phyloP scores from a whole-genome alignment of 2,329 filamentous ascomycete genomes.

The Chlorencoelia australis region DNA sequence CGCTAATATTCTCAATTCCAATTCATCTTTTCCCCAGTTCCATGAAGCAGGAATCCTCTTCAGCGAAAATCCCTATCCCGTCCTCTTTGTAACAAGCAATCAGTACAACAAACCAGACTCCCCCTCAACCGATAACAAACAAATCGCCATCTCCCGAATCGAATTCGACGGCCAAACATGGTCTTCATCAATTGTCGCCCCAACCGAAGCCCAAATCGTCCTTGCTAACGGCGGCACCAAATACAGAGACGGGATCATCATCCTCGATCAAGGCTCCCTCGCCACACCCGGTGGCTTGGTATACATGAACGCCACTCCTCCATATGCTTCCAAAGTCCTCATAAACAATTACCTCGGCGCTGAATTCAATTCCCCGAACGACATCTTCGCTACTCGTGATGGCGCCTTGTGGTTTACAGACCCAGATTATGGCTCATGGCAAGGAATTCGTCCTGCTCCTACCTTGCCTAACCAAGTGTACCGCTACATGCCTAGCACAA shows the following conservation, averaged over 20 bases:
- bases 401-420: slow-evolving; percentile 54
- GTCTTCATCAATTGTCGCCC: slow-evolving; percentile 5
- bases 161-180: slow-evolving; percentile 37
- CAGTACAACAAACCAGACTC: slow-evolving; percentile 30
- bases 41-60: slow-evolving; percentile 47
- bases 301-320: slow-evolving; percentile 10
- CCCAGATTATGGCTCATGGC: slow-evolving; percentile 46
- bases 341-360: slow-evolving; percentile 51
- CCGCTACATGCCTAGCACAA: slow-evolving; percentile 39
- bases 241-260: slow-evolving; percentile 12
- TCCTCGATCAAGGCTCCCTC: slow-evolving; percentile 14
- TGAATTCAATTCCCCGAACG: slow-evolving; percentile 49
- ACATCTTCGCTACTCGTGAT: slow-evolving; percentile 41
- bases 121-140: slow-evolving; percentile 9
- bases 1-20: slow-evolving; percentile 31
- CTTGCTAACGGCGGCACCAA: slow-evolving; percentile 14
- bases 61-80: slow-evolving; percentile 11
- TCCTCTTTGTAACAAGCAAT: slow-evolving; percentile 40
- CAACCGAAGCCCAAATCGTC: slow-evolving; percentile 1
- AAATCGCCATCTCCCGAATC: slow-evolving; percentile 8
- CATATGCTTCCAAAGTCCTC: slow-evolving; percentile 29
- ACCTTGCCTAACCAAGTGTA: slow-evolving; percentile 48
- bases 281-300: slow-evolving; percentile 9
- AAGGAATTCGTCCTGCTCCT: slow-evolving; percentile 45
- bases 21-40: slow-evolving; percentile 39